Evolutionary conservation across 129 eudicot genomes (phyloP), one percentile per base, ranked within the genome.

Genomic region (Artemisia argyi): DNA sequence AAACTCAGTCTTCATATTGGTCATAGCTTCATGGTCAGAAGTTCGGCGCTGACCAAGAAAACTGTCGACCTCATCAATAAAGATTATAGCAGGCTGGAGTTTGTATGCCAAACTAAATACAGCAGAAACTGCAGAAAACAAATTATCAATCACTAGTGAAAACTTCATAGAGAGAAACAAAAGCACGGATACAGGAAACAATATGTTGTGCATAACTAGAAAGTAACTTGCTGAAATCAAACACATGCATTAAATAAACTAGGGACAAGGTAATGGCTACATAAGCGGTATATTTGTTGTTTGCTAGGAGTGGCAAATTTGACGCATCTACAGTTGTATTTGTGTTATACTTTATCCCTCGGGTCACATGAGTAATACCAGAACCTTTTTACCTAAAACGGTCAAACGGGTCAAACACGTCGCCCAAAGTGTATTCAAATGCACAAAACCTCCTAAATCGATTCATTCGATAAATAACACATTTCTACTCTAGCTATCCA

Each of bases 1-100:
- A 76, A 92, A 92, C 85, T 89, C 96, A 1, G 96, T 92, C 72
- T 92, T 92, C 96, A 92, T 92, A 59, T 89, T 92, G 54, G 89
- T 85, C 55, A 87, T 59, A 18, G 96, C 96, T 76, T 92, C 98
- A 65, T 92, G 96, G 80, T 92, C 96, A 51, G 95, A 51, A 60
- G 82, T 61, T 53, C 87, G 84, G 65, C 98, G 95, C 74, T 92
- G 96, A 26, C 98, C 96, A 75, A 92, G 77, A 87, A 92, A 89
- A 69, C 98, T 87, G 66, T 92, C 98, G n/a, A 87, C 98, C 82
- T 92, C 98, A 61, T 92, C 98, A 42, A 92, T 89, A 67, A 92
- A 92, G 59, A 92, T 92, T 76, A 92, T 92, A 42, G 96, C 91
- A 69, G 98, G 98, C 85, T 89, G 96, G 75, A 92, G 89, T 72